phyloP scores from a whole-genome alignment of 164 flowering plant genomes.

The Vitis riparia region DNA sequence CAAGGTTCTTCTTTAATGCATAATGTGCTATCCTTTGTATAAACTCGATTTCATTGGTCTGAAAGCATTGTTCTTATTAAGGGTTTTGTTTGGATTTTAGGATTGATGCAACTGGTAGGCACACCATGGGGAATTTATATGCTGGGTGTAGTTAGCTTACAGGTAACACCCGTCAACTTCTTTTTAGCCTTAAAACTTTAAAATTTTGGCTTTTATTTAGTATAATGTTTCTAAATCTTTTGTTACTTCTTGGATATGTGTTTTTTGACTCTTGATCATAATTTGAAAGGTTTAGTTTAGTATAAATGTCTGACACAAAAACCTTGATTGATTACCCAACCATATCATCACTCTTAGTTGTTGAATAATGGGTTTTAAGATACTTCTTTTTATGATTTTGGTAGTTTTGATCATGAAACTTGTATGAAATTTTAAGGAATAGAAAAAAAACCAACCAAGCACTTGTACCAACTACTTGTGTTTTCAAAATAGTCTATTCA shows the following conservation, averaged over 20 bases:
- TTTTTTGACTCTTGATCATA: too few relatives aligned
- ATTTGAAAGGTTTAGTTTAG: not conserved
- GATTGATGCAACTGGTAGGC: slow-evolving; percentile 74
- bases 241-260: too few relatives aligned
- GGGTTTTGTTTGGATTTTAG: slow-evolving; percentile 29
- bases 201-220: too few relatives aligned
- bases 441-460: slow-evolving; percentile 49
- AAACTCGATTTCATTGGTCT: slow-evolving; percentile 2
- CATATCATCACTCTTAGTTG: slow-evolving; percentile 10
- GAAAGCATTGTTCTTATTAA: not conserved
- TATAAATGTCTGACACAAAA: too few relatives aligned
- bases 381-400: not conserved
- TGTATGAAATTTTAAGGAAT: slow-evolving; percentile 41
- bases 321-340: too few relatives aligned
- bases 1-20: slow-evolving; percentile 88
- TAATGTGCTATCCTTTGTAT: slow-evolving; percentile 23
- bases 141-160: slow-evolving; percentile 68
- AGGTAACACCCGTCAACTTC: slow-evolving; percentile 35
- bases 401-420: not conserved
- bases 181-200: slow-evolving; percentile 5
- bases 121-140: slow-evolving; percentile 54
- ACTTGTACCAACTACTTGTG: slow-evolving; percentile 41
- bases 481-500: too few relatives aligned
- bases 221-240: too few relatives aligned
- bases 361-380: not conserved